Evolutionary conservation across 805 yeast species (phyloP).

Genomic region (Candida broadrunensis): DNA sequence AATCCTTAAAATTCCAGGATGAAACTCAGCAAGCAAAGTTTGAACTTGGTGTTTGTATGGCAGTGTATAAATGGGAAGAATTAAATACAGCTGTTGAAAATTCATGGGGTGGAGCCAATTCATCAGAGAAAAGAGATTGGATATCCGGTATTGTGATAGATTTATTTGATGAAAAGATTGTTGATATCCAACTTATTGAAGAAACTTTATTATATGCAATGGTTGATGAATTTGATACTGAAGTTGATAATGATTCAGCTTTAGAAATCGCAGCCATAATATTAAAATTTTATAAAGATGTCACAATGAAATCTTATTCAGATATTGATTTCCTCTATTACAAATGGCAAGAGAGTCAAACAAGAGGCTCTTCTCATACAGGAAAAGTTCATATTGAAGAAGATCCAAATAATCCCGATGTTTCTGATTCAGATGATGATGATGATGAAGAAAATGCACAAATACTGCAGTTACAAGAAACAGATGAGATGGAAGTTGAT

Average conservation of each 20-base stretch:
- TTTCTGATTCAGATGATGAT: slow-evolving; percentile 44
- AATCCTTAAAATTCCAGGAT: slow-evolving; percentile 44
- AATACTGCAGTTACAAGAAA: slow-evolving; percentile 20
- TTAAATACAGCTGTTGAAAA: slow-evolving; percentile 85
- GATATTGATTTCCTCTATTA: slow-evolving; percentile 58
- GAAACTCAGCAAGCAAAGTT: slow-evolving; percentile 78
- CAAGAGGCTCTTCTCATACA: slow-evolving; percentile 12
- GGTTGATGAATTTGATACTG: slow-evolving; percentile 92
- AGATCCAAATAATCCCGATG: slow-evolving; percentile 65
- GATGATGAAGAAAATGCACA: slow-evolving; percentile 46
- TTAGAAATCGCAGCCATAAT: slow-evolving; percentile 67
- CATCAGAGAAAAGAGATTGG: slow-evolving; percentile 94
- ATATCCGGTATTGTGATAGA: slow-evolving; percentile 79
- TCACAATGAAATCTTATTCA: slow-evolving; percentile 49
- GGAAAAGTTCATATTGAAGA: slow-evolving; percentile 46
- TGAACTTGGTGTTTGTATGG: slow-evolving; percentile 91
- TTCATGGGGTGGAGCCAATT: slow-evolving; percentile 93
- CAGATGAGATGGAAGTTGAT: slow-evolving; percentile 30
- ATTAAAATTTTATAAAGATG: slow-evolving; percentile 63
- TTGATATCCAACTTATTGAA: slow-evolving; percentile 79
- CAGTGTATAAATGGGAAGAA: slow-evolving; percentile 87
- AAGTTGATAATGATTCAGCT: slow-evolving; percentile 87
- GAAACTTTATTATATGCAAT: slow-evolving; percentile 83
- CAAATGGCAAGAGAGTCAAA: slow-evolving; percentile 56
- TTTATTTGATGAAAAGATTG: slow-evolving; percentile 61